Conservation (phyloP, 2,329 filamentous ascomycete genomes). For the Neobulgaria alba region DNA sequence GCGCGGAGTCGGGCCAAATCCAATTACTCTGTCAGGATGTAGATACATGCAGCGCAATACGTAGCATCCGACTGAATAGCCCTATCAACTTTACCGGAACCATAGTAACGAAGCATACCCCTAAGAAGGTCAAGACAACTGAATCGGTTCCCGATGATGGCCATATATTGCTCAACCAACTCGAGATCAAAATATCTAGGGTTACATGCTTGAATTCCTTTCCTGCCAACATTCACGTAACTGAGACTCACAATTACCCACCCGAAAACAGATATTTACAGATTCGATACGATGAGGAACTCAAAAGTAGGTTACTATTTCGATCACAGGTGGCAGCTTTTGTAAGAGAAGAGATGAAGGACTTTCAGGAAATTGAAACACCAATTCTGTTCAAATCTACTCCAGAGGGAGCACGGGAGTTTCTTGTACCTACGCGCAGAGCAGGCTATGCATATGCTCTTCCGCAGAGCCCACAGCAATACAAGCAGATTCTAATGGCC, state of each 20-base stretch:
- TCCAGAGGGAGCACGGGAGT: slow-evolving; percentile 89
- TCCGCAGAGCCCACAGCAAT: slow-evolving; percentile 94
- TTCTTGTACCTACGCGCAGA: slow-evolving; percentile 78
- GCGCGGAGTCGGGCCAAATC: slow-evolving; percentile 36
- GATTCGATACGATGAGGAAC: slow-evolving; percentile 61
- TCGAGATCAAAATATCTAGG: slow-evolving; percentile 54
- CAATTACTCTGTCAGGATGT: slow-evolving; percentile 11
- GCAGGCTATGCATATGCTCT: slow-evolving; percentile 77
- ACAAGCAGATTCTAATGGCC: slow-evolving; percentile 96
- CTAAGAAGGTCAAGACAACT: slow-evolving; percentile 14
- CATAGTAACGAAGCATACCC: slow-evolving; percentile 13
- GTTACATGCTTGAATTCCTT: slow-evolving; percentile 66
- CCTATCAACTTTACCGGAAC: slow-evolving; percentile 42
- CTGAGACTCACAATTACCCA: slow-evolving; percentile 60
- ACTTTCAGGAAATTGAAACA: slow-evolving; percentile 64
- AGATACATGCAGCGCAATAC: neutral
- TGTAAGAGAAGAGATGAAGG: slow-evolving; percentile 33
- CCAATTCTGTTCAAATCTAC: slow-evolving; percentile 96
- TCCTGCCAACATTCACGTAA: slow-evolving; percentile 67
- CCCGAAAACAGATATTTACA: slow-evolving; percentile 74
- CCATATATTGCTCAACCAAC: slow-evolving; percentile 1
- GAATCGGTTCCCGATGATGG: slow-evolving; percentile 2
- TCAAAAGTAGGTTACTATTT: slow-evolving; percentile 62
- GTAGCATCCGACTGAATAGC: slow-evolving; percentile 33
- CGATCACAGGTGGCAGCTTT: slow-evolving; percentile 50